phyloP scores from a whole-genome alignment of 306 rosid species.

The Citrullus amarus region DNA sequence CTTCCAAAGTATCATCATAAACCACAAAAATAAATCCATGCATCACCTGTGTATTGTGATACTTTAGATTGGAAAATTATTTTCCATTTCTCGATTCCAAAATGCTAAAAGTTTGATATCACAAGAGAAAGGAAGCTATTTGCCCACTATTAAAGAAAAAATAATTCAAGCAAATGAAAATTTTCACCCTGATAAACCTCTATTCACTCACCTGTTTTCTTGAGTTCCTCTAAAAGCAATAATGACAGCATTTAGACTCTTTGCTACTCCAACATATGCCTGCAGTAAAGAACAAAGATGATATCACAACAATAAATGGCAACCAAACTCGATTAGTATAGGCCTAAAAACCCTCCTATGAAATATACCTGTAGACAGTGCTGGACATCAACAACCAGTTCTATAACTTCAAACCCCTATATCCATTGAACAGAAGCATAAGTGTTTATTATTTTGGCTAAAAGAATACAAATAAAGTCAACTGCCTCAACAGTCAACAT shows the following conservation, averaged over 20 bases:
- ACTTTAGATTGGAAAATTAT: not conserved
- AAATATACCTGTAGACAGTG: slow-evolving; percentile 78
- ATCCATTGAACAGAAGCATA: slow-evolving; percentile 20
- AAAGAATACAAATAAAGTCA: not conserved
- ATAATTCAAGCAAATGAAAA: no score
- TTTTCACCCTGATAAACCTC: not conserved
- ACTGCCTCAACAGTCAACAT: not conserved
- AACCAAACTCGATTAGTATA: not conserved
- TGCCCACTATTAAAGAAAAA: not conserved
- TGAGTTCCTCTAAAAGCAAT: slow-evolving; percentile 98
- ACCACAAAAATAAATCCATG: not conserved
- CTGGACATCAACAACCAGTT: slow-evolving; percentile 82
- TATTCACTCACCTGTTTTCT: slow-evolving; percentile 55
- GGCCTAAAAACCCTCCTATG: slow-evolving; percentile 10
- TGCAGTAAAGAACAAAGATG: slow-evolving; percentile 18
- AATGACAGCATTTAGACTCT: slow-evolving; percentile 60
- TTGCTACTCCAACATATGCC: slow-evolving; percentile 86
- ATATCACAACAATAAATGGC: slow-evolving; percentile 4
- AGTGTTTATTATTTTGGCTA: slow-evolving; percentile 10
- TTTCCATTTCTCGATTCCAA: not conserved
- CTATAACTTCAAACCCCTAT: slow-evolving; percentile 94
- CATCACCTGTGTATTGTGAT: not conserved
- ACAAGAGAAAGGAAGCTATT: not conserved
- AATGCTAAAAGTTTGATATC: not conserved
- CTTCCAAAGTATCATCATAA: not conserved